phyloP scores from a whole-genome alignment of 495 filamentous ascomycete species.

The Pseudotulostoma volvatum region DNA sequence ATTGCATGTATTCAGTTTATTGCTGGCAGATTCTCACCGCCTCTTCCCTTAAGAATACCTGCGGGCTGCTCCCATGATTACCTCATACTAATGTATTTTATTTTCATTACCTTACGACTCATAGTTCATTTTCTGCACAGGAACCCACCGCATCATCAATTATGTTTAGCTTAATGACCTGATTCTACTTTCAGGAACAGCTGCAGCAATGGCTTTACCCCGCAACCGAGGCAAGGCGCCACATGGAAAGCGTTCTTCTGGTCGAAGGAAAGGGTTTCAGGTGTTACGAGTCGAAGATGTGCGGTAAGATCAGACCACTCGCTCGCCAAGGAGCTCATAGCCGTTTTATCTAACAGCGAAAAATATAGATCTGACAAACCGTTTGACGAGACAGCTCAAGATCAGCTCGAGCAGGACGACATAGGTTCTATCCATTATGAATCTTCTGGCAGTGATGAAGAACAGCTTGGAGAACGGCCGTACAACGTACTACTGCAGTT shows the following conservation, averaged over 20 bases:
- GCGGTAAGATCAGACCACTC: constrained; percentile 23
- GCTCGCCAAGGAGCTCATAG: too few species aligned
- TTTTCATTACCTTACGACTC: too few species aligned
- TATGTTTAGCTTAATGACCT: too few species aligned
- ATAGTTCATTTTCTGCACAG: too few species aligned
- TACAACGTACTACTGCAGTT: constrained; percentile 54
- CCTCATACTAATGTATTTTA: too few species aligned
- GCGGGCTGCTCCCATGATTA: too few species aligned
- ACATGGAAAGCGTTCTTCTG: constrained; percentile 13
- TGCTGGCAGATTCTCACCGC: too few species aligned
- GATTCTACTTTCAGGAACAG: too few species aligned
- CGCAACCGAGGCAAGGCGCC: constrained; percentile 10
- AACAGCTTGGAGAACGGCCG: constrained; percentile 26
- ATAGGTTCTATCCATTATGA: constrained; percentile 20
- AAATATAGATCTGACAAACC: constrained; percentile 9
- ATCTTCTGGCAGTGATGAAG: constrained; percentile 31
- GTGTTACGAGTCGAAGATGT: constrained; percentile 26
- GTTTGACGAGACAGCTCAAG: constrained; percentile 11
- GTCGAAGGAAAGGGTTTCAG: constrained; percentile 16
- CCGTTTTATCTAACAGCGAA: too few species aligned
- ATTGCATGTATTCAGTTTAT: too few species aligned
- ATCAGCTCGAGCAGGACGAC: constrained; percentile 7
- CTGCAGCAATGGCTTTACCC: neutral
- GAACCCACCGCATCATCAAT: too few species aligned
- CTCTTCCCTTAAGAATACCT: too few species aligned